Percentiles rank a stretch among this genome's conserved stretches.
Evolutionary conservation across 352 stramenopile genomes (phyloP).

Genomic region (Globisporangium heterothallicum): DNA sequence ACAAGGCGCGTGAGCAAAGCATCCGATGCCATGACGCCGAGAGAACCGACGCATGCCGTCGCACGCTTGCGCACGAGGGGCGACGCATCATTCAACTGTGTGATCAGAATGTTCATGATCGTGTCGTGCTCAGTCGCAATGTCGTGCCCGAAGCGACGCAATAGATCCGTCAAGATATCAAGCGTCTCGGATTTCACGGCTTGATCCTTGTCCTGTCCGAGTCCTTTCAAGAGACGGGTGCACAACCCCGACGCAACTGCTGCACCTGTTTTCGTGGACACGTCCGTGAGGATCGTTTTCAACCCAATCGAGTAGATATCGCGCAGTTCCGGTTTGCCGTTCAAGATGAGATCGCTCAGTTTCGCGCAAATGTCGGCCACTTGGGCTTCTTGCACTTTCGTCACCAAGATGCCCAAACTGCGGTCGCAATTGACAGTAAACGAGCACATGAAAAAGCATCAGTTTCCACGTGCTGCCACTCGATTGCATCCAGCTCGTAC

Average conservation of each 20-base stretch:
- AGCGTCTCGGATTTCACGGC: conserved; percentile 92
- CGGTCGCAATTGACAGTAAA: too few species aligned
- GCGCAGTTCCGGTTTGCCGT: conserved; percentile 94
- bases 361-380: conserved; percentile 97
- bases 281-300: conserved; percentile 94
- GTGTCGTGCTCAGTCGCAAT: conserved; percentile 83
- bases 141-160: conserved; percentile 93
- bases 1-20: conserved; percentile 91
- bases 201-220: conserved; percentile 64
- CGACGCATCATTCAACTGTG: conserved; percentile 76
- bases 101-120: conserved; percentile 87
- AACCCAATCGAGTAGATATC: conserved; percentile 99
- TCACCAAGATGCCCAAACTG: conserved; percentile 93
- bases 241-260: conserved; percentile 71
- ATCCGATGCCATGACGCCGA: conserved; percentile 95
- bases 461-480: too few species aligned
- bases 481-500: conserved; percentile 16
- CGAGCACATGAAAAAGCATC: too few species aligned
- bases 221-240: conserved; percentile 55
- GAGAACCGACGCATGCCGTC: conserved; percentile 91
- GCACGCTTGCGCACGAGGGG: conserved; percentile 94
- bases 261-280: conserved; percentile 89
- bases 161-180: conserved; percentile 96
- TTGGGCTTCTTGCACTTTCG: conserved; percentile 93
- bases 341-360: conserved; percentile 95